Evolutionary conservation across 2,329 filamentous ascomycete species (phyloP), one percentile per base, ranked within the genome.

Genomic region (Nemania bipapillata): DNA sequence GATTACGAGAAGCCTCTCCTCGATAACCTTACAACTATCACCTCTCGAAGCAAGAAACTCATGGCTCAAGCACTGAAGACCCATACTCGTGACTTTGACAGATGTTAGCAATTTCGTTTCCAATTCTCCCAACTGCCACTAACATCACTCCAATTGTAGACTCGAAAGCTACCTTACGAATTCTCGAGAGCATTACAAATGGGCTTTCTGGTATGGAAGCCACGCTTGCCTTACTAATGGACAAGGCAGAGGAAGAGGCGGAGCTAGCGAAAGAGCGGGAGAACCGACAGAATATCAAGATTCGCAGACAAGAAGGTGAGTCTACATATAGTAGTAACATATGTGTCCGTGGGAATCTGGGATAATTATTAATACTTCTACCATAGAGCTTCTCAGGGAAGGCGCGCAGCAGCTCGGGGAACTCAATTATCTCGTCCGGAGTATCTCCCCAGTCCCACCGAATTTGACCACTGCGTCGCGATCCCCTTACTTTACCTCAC

Each of bases 21-120:
- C 32, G 54, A 56, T 26, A 42, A 28, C 54, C 54, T 56, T 40
- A 42, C 32, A 11, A 8, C n/a, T 42, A 56, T 56, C 35, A 56
- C 54, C 2, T 40, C 35, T 12, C 54, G 35, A 8, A 56, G 54
- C 22, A 56, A 56, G n/a, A 56, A 56, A n/a, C 35, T 56, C 3
- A 56, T 40, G 54, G n/a, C 20, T 26, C 54, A 56, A 5, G 54
- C 35, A 26, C n/a, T 56, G 24, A 56, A 40, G 20, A 56, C 35
- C 54, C 35, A 56, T 56, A 56, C 22, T 4, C 35, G 20, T 42
- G 35, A 56, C n/a, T 56, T 26, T 56, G 2, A 40, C 20, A 42
- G 20, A 40, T 42, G 54, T 56, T 11, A 56, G 54, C 22, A 42
- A 56, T 40, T n/a, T 12, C 20, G 9, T 26, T 56, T 42, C 15